Base-by-base conservation (phyloP, 2,329 filamentous ascomycete species). In the Fonsecaea erecta region DNA sequence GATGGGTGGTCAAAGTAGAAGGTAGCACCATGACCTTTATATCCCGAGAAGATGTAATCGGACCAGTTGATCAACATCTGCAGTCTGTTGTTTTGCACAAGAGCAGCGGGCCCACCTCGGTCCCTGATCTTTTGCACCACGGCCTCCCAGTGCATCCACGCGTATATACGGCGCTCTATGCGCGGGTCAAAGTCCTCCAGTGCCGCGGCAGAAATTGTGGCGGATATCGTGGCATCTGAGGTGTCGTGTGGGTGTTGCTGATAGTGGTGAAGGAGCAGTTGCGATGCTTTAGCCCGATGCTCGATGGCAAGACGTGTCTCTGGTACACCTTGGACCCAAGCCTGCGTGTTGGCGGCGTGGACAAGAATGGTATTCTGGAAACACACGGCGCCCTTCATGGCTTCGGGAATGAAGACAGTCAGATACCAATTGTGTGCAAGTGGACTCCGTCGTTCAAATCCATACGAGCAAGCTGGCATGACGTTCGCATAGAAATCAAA, bases 41-140 rank as follows among this genome's bases (percentile, higher is more conserved):
- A 79, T 1, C 78, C 77, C 0, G 76, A 75, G 48, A 79, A 71
- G 34, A 77, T 77, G 64, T 79, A 79, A 66, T 79, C 77, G 63
- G 76, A 75, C 77, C 77, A 79, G 58, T 79, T 78, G 51, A 78
- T 78, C 54, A 79, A 65, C 75, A 77, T 79, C 2, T 74, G 76
- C 48, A 79, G 57, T 48, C 72, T 66, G 21, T 73, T 76, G 35
- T 76, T 77, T 43, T 77, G 72, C 34, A 73, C 69, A 58, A 79
- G 77, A 8, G 74, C 75, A 14, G 69, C 66, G 4, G 77, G 75
- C 1, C 77, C 77, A 7, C 77, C 77, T 32, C 77, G 74, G 7
- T 72, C 70, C 35, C 74, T 72, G 32, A 79, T 78, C 74, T 77
- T 78, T 59, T 76, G 72, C 40, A 74, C 72, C 12, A 76, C 77